Conservation (phyloP, 768 basidiomycete genomes). For the Tylopilus subfusipes region DNA sequence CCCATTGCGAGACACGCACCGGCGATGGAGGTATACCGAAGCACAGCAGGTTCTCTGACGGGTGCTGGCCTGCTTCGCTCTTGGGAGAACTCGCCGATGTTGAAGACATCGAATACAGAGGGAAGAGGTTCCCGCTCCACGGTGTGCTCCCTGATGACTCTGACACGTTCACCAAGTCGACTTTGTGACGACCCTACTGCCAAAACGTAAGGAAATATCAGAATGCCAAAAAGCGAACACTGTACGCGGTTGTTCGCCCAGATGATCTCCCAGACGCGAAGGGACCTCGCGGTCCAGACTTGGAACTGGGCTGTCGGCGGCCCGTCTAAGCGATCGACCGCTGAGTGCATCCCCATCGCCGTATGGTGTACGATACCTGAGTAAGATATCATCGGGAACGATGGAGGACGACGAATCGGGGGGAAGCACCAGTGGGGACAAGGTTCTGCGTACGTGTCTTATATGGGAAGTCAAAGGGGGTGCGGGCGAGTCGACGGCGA, state of each 20-base stretch:
- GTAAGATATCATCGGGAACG: slow-evolving; percentile 14
- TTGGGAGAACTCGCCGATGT: slow-evolving; percentile 21
- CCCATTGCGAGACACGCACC: slow-evolving; percentile 8
- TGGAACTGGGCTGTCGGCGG: slow-evolving; percentile 1
- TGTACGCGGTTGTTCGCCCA: slow-evolving; percentile 11
- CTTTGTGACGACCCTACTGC: slow-evolving; percentile 2
- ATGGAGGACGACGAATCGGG: slow-evolving; percentile 15
- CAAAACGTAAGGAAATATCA: neutral
- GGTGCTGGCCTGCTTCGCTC: slow-evolving; percentile 14
- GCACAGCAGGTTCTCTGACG: slow-evolving; percentile 6
- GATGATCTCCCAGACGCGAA: slow-evolving; percentile 9
- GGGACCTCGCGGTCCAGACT: neutral
- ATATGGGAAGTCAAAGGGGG: slow-evolving; percentile 5
- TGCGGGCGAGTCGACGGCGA: slow-evolving; percentile 8
- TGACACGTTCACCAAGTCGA: slow-evolving; percentile 11
- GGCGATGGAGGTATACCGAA: slow-evolving; percentile 10
- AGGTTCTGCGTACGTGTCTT: slow-evolving; percentile 19
- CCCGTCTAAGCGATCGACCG: slow-evolving; percentile 6
- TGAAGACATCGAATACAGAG: slow-evolving; percentile 31
- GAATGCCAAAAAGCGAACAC: neutral
- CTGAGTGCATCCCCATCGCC: neutral
- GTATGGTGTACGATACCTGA: slow-evolving; percentile 11
- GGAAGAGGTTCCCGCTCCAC: slow-evolving; percentile 22
- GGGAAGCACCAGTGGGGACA: slow-evolving; percentile 26
- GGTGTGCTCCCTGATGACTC: slow-evolving; percentile 23